These are phyloP conservation scores for Ophiostoma himal-ulmi DNA, from an alignment of 2,329 filamentous ascomycete genomes.

Conservation along the genomic window DNA sequence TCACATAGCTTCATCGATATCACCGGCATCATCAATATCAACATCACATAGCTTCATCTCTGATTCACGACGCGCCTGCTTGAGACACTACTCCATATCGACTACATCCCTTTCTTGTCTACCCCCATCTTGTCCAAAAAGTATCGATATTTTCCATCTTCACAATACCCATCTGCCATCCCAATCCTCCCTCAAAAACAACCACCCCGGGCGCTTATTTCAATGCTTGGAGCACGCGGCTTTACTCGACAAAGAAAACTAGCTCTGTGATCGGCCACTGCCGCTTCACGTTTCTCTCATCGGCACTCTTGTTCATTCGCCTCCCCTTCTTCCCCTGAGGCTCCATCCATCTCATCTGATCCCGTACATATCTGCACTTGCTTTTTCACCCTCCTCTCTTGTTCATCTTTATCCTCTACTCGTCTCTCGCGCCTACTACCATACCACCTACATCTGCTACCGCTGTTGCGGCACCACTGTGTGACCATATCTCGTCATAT, in stretches of 20 bases:
- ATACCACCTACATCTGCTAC: neutral
- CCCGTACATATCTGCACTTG: neutral
- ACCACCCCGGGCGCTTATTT: neutral
- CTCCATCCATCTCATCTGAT: conserved; percentile 1
- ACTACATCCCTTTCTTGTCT: neutral
- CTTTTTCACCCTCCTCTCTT: neutral
- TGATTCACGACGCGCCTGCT: conserved; percentile 4
- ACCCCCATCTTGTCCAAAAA: neutral
- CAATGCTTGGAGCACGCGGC: neutral
- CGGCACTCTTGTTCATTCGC: neutral
- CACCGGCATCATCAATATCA: neutral
- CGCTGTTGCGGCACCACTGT: neutral
- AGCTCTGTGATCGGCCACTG: neutral
- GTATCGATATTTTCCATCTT: neutral
- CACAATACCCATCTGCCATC: neutral
- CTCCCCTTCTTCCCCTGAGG: neutral
- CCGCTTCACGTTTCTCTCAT: neutral
- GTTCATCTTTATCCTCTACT: neutral
- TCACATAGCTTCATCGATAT: neutral
- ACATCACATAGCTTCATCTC: neutral
- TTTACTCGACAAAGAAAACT: neutral
- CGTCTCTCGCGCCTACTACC: neutral
- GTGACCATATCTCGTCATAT: neutral
- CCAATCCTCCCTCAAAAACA: neutral
- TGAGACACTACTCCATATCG: neutral